Percentiles rank a stretch among this genome's conserved stretches.
These are phyloP conservation scores for Thamnidium elegans DNA, from an alignment of 192 early-diverging fungal species.

Conservation along the genomic window DNA sequence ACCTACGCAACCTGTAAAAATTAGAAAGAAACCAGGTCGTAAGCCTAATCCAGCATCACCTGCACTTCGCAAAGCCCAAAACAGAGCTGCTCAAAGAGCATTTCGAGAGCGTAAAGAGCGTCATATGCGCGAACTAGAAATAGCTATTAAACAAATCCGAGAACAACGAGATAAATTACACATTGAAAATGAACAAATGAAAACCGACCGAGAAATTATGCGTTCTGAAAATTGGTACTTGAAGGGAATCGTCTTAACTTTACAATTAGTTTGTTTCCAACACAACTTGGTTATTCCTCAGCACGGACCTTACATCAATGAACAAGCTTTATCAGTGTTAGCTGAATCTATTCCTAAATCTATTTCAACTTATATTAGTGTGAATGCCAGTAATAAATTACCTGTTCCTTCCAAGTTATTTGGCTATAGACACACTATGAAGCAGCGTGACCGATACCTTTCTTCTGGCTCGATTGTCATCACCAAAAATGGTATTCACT, in stretches of 20 bases:
- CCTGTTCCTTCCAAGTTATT: constrained; percentile 22
- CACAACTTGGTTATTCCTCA: constrained; percentile 31
- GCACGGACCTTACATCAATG: constrained; percentile 34
- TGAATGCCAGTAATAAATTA: constrained; percentile 34
- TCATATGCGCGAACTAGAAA: constrained; percentile 75
- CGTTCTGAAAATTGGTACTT: constrained; percentile 48
- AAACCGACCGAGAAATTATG: constrained; percentile 40
- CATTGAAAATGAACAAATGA: constrained; percentile 42
- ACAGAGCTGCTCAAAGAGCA: constrained; percentile 84
- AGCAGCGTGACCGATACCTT: constrained; percentile 18
- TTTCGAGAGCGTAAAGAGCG: constrained; percentile 85
- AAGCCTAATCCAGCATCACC: constrained; percentile 65
- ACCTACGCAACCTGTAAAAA: constrained; percentile 30
- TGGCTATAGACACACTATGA: constrained; percentile 15
- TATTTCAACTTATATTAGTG: constrained; percentile 24
- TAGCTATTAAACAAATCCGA: constrained; percentile 62
- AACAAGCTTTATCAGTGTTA: constrained; percentile 20
- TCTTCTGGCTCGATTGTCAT: constrained; percentile 13
- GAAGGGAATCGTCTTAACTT: constrained; percentile 44
- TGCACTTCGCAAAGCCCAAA: constrained; percentile 68
- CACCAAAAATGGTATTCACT: constrained; percentile 14
- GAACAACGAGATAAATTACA: constrained; percentile 50
- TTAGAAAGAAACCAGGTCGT: constrained; percentile 56
- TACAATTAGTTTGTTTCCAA: constrained; percentile 35
- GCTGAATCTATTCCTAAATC: constrained; percentile 23